A percentile compares a stretch with the other conserved stretches of the same genome.
phyloP scores from a whole-genome alignment of 202 grass and related monocot species.

The Eragrostis tef region DNA sequence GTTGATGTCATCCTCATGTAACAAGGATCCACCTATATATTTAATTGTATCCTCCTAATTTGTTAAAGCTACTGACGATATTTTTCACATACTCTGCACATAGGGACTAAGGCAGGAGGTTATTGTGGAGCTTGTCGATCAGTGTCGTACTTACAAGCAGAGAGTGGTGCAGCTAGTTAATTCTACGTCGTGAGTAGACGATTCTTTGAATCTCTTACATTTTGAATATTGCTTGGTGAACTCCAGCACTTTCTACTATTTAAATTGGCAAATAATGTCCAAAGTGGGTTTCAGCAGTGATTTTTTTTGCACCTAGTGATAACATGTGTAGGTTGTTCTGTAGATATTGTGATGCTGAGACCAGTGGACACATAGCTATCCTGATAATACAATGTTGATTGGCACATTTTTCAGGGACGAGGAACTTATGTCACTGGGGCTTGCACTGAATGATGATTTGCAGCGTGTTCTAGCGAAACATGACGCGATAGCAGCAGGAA shows the following conservation, averaged over 20 bases:
- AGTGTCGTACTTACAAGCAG: slow-evolving; percentile 82
- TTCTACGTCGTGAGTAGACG: slow-evolving; percentile 66
- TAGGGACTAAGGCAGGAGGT: slow-evolving; percentile 91
- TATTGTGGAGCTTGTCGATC: slow-evolving; percentile 86
- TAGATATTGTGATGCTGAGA: background rate
- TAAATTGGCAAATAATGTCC: background rate
- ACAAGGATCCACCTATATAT: slow-evolving; percentile 1
- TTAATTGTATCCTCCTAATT: slow-evolving; percentile 13
- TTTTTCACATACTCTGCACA: slow-evolving; percentile 43
- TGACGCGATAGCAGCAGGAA: slow-evolving; percentile 87
- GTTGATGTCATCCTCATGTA: slow-evolving; percentile 21
- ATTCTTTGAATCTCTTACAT: slow-evolving; percentile 23
- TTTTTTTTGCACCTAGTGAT: slow-evolving; percentile 8
- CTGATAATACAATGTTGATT: slow-evolving; percentile 25
- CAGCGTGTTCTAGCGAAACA: slow-evolving; percentile 86
- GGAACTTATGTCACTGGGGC: slow-evolving; percentile 79
- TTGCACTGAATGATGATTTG: slow-evolving; percentile 96
- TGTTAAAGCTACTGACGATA: slow-evolving; percentile 39
- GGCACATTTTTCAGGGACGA: slow-evolving; percentile 72
- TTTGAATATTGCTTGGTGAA: slow-evolving; percentile 22
- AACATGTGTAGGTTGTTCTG: background rate
- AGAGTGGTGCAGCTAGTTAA: slow-evolving; percentile 85
- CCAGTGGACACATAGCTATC: slow-evolving; percentile 9
- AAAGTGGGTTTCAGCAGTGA: background rate
- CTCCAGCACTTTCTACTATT: background rate